Evolutionary conservation across 108 stramenopile genomes (phyloP), one percentile per base, ranked within the genome.

Genomic region (Cyclotella choctawhatcheeana): DNA sequence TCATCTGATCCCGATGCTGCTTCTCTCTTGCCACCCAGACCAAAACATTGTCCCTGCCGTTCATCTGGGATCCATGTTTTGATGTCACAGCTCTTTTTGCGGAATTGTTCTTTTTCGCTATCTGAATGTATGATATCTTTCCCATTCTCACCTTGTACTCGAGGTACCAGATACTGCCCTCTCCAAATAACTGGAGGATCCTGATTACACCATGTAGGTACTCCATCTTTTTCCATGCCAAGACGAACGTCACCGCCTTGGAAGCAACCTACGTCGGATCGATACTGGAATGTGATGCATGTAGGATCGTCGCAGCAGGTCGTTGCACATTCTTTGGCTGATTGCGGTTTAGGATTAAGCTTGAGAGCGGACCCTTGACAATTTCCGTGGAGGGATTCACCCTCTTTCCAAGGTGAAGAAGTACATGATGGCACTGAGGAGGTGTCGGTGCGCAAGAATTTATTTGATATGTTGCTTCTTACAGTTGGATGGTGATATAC

Each of bases 21-120:
- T 26, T 31, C 30, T 30, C 58, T 77, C 5, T 81, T 79, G 48
- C 83, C 82, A 0, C 85, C 85, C 34, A 86, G 60, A 44, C 85
- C 85, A 73, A 86, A 86, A 40, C 85, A 86, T 54, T 86, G 85
- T 18, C 85, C 85, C 21, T 50, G 45, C 47, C 81, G 53, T 37
- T 86, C 82, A n/a, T 83, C 33, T 30, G 85, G 82, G 59, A 76
- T 76, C 85, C 85, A 86, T 8, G 82, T 77, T 6, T 70, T 25
- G 30, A 63, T 43, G 44, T 67, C 31, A 53, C 76, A 81, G 16
- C 69, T 63, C 20, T 43, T 63, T 6, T 48, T 44, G 4, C 67
- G 68, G 61, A 65, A 64, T 21, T 73, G 54, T 31, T 32, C 59
- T 43, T 37, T 52, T 6, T 59, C 70, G 6, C 17, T 18, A 10